phyloP scores from a whole-genome alignment of 129 eudicot species.

The Solidago caesia region DNA sequence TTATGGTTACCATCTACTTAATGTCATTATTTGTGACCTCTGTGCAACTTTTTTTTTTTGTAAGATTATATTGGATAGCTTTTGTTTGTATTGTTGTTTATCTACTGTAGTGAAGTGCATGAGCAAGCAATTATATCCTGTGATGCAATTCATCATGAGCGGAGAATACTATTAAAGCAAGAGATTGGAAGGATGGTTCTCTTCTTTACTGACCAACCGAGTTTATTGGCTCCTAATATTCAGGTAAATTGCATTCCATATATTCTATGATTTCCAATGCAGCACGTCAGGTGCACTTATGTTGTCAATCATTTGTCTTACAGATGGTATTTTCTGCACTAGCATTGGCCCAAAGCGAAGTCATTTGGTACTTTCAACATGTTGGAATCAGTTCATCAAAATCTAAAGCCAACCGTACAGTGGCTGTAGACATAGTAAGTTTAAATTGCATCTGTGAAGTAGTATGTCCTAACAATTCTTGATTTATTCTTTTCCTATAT shows the following conservation, averaged over 20 bases:
- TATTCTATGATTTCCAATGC: background rate
- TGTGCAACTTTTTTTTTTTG: background rate
- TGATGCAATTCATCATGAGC: constrained; percentile 90
- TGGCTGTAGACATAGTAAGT: constrained; percentile 83
- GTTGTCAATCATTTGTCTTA: constrained; percentile 20
- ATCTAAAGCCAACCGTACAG: constrained; percentile 68
- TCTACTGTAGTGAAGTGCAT: constrained; percentile 81
- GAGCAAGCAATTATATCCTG: constrained; percentile 89
- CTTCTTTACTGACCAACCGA: constrained; percentile 96
- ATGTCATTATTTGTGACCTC: background rate
- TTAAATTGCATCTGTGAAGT: constrained; percentile 19
- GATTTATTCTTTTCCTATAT: constrained; percentile 7
- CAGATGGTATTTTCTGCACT: constrained; percentile 99
- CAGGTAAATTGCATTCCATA: constrained; percentile 49
- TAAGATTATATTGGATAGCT: background rate
- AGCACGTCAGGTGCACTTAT: background rate
- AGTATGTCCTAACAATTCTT: constrained; percentile 15
- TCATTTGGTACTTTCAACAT: constrained; percentile 95
- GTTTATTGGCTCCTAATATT: constrained; percentile 96
- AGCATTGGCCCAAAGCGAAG: constrained; percentile 97
- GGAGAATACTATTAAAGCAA: constrained; percentile 86
- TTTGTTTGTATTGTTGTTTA: constrained; percentile 17
- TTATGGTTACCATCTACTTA: background rate
- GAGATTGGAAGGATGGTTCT: constrained; percentile 99
- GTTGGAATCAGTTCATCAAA: constrained; percentile 87